A percentile compares a stretch with the other conserved stretches of the same genome.
Evolutionary conservation across 306 rosid species (phyloP).

Genomic region (Gastrolobium bilobum): DNA sequence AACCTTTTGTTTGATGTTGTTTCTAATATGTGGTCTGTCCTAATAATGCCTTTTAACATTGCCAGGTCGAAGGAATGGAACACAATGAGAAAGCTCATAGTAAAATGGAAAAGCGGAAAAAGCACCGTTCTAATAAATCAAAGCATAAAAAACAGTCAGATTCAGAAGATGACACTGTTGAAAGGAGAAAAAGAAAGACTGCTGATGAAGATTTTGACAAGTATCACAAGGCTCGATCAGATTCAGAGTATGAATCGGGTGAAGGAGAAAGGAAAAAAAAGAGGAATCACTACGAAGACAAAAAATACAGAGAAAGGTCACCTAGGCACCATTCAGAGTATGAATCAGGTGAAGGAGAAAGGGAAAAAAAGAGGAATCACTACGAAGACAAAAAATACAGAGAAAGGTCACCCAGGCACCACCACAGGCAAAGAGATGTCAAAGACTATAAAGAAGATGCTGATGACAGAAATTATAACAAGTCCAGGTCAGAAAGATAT

Average conservation of each 20-base stretch:
- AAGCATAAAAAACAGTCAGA: constrained; percentile 57
- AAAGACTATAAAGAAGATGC: constrained; percentile 47
- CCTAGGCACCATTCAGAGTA: constrained; percentile 47
- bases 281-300: constrained; percentile 48
- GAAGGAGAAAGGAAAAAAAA: constrained; percentile 49
- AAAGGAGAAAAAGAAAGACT: constrained; percentile 57
- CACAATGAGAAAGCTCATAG: constrained; percentile 56
- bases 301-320: constrained; percentile 54
- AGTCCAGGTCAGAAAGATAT: constrained; percentile 56
- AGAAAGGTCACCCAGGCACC: constrained; percentile 54
- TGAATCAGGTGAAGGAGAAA: constrained; percentile 25
- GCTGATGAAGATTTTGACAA: constrained; percentile 48
- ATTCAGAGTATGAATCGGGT: constrained; percentile 48
- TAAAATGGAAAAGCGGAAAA: constrained; percentile 67
- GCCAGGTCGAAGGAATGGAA: constrained; percentile 65
- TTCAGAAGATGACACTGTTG: constrained; percentile 63
- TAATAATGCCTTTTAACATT: constrained; percentile 34
- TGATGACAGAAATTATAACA: constrained; percentile 59
- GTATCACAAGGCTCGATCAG: constrained; percentile 45
- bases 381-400: constrained; percentile 49
- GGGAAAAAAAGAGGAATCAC: constrained; percentile 29
- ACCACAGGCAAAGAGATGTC: constrained; percentile 50
- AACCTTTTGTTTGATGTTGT: constrained; percentile 31
- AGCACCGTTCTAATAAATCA: constrained; percentile 68
- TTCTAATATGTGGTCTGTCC: constrained; percentile 11